Percentiles rank a stretch among this genome's conserved stretches.
Conservation (phyloP, 805 yeast genomes). For the Ogataea allantospora region DNA sequence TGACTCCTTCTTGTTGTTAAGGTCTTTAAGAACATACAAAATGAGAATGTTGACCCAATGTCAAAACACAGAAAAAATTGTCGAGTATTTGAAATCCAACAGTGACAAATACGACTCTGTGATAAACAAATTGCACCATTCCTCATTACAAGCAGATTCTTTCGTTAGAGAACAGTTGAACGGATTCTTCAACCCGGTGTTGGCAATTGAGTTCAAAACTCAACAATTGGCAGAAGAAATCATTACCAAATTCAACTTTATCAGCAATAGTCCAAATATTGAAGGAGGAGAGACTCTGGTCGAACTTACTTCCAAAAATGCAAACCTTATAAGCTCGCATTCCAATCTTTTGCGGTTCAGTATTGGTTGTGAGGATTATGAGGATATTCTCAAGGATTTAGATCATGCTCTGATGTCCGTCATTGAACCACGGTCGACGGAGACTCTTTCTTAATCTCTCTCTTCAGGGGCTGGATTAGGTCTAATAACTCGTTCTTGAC, state of each 20-base stretch:
- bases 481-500: constrained; percentile 60
- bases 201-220: constrained; percentile 40
- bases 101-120: constrained; percentile 35
- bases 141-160: constrained; percentile 44
- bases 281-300: constrained; percentile 53
- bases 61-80: constrained; percentile 42
- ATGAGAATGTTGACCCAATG: constrained; percentile 49
- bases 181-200: constrained; percentile 46
- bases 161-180: constrained; percentile 42
- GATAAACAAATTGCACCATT: constrained; percentile 39
- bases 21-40: constrained; percentile 51
- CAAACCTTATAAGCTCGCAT: constrained; percentile 28
- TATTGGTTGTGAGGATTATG: constrained; percentile 53
- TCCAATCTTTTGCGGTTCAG: constrained; percentile 44
- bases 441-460: constrained; percentile 35
- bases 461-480: constrained; percentile 63
- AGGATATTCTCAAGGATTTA: constrained; percentile 49
- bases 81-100: constrained; percentile 38
- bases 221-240: constrained; percentile 39
- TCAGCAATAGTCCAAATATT: constrained; percentile 48
- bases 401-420: constrained; percentile 37
- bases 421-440: constrained; percentile 5
- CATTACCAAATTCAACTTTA: constrained; percentile 45
- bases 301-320: constrained; percentile 40
- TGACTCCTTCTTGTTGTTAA: constrained; percentile 45